A percentile compares a stretch with the other conserved stretches of the same genome.
These are phyloP conservation scores for Boletus reticuloceps DNA, from an alignment of 768 basidiomycete species.

Conservation along the genomic window DNA sequence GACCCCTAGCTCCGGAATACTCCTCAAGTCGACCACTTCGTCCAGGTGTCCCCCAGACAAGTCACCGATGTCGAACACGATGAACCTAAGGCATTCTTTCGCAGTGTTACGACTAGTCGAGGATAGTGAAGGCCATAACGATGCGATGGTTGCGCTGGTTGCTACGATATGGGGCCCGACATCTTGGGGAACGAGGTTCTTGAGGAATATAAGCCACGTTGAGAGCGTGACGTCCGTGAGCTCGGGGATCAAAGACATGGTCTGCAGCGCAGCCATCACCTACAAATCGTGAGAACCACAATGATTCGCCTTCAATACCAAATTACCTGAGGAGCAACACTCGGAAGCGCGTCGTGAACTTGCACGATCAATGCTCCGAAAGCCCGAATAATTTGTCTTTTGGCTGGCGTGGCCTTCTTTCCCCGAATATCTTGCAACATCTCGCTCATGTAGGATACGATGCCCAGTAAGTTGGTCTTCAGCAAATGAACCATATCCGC, in stretches of 20 bases:
- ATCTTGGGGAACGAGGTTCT: conserved; percentile 62
- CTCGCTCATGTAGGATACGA: conserved; percentile 83
- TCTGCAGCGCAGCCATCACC: conserved; percentile 97
- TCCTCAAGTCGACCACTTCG: conserved; percentile 77
- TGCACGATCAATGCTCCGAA: conserved; percentile 68
- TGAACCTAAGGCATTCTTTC: conserved; percentile 58
- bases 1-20: conserved; percentile 61
- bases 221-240: conserved; percentile 76
- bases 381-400: conserved; percentile 77
- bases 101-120: conserved; percentile 51
- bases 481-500: conserved; percentile 58
- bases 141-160: conserved; percentile 81
- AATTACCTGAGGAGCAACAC: conserved; percentile 84
- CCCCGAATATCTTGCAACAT: conserved; percentile 82
- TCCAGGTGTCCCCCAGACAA: conserved; percentile 56
- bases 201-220: conserved; percentile 79
- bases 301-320: neutral
- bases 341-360: conserved; percentile 68
- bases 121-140: conserved; percentile 70
- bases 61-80: conserved; percentile 62
- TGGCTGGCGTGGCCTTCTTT: conserved; percentile 64
- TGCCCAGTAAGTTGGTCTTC: conserved; percentile 74
- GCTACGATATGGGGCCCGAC: conserved; percentile 82
- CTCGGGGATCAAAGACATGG: conserved; percentile 71
- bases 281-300: conserved; percentile 32